Evolutionary conservation across 352 stramenopile species (phyloP).

Genomic region (Pythium vanterpoolii): DNA sequence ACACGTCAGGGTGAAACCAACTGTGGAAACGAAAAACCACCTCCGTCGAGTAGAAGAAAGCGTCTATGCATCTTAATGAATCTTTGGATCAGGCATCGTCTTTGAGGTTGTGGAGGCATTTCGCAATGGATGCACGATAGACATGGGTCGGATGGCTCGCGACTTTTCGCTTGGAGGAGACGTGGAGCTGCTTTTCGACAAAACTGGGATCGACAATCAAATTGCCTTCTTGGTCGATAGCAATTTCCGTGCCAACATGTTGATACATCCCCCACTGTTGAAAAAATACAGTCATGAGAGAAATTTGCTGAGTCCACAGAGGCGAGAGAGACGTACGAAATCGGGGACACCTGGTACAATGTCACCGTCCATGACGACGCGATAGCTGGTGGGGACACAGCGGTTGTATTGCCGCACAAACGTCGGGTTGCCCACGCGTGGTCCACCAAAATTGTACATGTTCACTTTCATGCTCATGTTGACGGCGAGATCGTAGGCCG

Average conservation of each 20-base stretch:
- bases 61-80: neutral
- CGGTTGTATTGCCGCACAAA: slow-evolving; percentile 79
- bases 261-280: slow-evolving; percentile 41
- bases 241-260: slow-evolving; percentile 41
- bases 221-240: slow-evolving; percentile 38
- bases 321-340: slow-evolving; percentile 26
- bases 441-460: slow-evolving; percentile 90
- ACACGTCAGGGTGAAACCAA: neutral
- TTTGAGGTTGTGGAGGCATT: slow-evolving; percentile 34
- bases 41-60: neutral
- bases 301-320: neutral
- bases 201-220: slow-evolving; percentile 50
- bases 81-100: slow-evolving; percentile 1
- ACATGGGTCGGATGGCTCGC: slow-evolving; percentile 33
- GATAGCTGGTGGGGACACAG: slow-evolving; percentile 72
- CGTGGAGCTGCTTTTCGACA: slow-evolving; percentile 44
- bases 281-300: neutral
- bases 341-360: slow-evolving; percentile 40
- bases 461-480: slow-evolving; percentile 84
- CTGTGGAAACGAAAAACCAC: neutral
- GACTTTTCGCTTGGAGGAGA: slow-evolving; percentile 32
- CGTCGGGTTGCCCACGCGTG: slow-evolving; percentile 80
- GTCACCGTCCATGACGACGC: slow-evolving; percentile 48
- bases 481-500: slow-evolving; percentile 79
- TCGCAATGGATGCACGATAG: slow-evolving; percentile 30